Conservation (phyloP, 768 basidiomycete species). For the Calocera cornea region DNA sequence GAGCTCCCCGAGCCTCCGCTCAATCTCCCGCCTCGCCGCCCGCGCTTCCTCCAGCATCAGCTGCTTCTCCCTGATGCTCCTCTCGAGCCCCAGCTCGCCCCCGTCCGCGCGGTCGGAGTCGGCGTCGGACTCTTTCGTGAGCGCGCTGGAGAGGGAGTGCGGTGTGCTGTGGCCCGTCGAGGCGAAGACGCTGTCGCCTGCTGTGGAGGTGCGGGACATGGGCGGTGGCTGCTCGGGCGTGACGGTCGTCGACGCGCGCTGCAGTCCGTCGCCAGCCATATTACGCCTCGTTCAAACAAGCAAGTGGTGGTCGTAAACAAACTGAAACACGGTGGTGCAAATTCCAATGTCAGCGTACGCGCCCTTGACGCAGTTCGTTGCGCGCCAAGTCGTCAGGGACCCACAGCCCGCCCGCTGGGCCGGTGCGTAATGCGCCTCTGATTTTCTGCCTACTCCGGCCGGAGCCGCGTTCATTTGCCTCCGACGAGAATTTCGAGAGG, state of each 20-base stretch:
- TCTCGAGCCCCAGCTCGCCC: background rate
- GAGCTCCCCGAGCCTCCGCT: background rate
- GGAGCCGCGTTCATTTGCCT: background rate
- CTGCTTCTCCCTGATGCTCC: background rate
- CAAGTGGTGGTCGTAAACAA: no score
- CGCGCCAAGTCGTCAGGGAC: background rate
- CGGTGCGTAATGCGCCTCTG: background rate
- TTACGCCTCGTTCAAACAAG: no score
- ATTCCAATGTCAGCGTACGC: background rate
- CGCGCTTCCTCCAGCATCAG: background rate
- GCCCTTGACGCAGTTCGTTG: background rate
- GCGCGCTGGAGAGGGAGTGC: background rate
- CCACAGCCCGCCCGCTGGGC: no score
- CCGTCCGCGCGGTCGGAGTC: background rate
- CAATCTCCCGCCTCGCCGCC: background rate
- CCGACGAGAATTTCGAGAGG: background rate
- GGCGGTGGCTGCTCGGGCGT: background rate
- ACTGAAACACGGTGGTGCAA: background rate
- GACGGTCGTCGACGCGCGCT: background rate
- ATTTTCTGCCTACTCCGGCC: background rate
- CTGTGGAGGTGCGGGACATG: background rate
- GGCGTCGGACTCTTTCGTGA: background rate
- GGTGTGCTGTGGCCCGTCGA: no score
- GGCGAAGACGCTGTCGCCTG: background rate
- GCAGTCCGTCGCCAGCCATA: background rate